phyloP scores from a whole-genome alignment of 495 filamentous ascomycete species.

The Copromyces sp. region DNA sequence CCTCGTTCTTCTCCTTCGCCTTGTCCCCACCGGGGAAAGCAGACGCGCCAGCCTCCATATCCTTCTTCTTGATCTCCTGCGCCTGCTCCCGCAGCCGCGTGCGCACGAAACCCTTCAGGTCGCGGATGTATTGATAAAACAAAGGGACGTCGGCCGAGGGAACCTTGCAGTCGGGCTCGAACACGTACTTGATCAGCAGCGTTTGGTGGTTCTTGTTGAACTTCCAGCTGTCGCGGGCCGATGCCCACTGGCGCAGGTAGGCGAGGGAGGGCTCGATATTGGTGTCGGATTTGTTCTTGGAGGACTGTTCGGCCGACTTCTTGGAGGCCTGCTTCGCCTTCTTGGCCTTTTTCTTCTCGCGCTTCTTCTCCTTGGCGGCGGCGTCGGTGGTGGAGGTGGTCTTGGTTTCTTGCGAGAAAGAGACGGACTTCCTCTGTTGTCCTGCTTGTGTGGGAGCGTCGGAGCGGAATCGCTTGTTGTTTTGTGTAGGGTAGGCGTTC shows the following conservation, averaged over 20 bases:
- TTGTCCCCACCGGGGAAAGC: constrained; percentile 30
- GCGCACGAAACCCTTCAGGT: constrained; percentile 57
- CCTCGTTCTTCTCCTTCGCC: constrained; percentile 33
- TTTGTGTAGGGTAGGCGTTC: constrained; percentile 16
- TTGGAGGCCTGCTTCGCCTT: constrained; percentile 12
- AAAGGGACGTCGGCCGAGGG: constrained; percentile 53
- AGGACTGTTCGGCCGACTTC: neutral
- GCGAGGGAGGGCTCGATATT: constrained; percentile 51
- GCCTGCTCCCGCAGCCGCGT: constrained; percentile 53
- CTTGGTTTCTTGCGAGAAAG: constrained; percentile 63
- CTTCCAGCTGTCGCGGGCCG: constrained; percentile 63
- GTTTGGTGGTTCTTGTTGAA: constrained; percentile 88
- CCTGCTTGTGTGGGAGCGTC: neutral
- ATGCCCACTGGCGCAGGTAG: constrained; percentile 64
- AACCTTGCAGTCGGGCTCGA: constrained; percentile 51
- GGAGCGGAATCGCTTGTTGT: constrained; percentile 23
- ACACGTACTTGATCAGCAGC: constrained; percentile 69
- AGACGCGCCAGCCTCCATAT: constrained; percentile 34
- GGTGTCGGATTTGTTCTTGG: constrained; percentile 19
- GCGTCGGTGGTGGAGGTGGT: constrained; percentile 21
- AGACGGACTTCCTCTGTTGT: constrained; percentile 53
- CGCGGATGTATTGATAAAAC: constrained; percentile 60
- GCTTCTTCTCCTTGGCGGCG: constrained; percentile 21
- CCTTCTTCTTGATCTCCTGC: constrained; percentile 40
- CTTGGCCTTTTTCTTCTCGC: constrained; percentile 31